phyloP scores from a whole-genome alignment of 257 asterid genomes.

The Striga asiatica region DNA sequence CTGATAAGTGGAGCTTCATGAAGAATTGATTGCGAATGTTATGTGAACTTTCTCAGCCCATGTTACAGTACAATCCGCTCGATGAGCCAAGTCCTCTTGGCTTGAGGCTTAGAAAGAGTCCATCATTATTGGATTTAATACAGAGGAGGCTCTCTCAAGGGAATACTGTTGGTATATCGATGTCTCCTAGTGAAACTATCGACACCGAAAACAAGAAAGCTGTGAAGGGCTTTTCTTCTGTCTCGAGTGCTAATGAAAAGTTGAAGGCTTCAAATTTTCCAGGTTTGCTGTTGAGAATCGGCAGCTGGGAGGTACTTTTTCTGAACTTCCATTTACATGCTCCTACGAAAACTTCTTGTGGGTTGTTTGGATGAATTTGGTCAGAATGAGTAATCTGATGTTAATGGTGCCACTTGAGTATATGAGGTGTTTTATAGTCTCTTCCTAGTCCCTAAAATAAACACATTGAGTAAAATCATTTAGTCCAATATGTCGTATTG shows the following conservation, averaged over 20 bases:
- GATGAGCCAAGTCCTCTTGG: slow-evolving; percentile 83
- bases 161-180: slow-evolving; percentile 11
- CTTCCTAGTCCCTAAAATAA: neutral
- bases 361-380: neutral
- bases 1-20: neutral
- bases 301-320: slow-evolving; percentile 73
- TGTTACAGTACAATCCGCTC: slow-evolving; percentile 45
- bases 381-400: neutral
- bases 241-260: slow-evolving; percentile 43
- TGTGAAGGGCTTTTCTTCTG: slow-evolving; percentile 22
- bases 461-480: neutral
- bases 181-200: slow-evolving; percentile 17
- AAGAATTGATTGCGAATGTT: neutral
- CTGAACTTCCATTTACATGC: neutral
- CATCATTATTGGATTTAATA: slow-evolving; percentile 63
- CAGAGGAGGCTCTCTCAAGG: slow-evolving; percentile 50
- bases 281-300: slow-evolving; percentile 57
- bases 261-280: slow-evolving; percentile 72
- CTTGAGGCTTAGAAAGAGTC: slow-evolving; percentile 57
- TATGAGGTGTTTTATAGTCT: neutral
- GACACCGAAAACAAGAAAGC: slow-evolving; percentile 24
- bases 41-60: neutral
- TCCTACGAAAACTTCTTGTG: neutral
- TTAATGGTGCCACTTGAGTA: neutral
- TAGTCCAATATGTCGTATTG: neutral